Evolutionary conservation across 2,329 filamentous ascomycete species (phyloP), one percentile per base, ranked within the genome.

Genomic region (Sclerotinia glacialis): DNA sequence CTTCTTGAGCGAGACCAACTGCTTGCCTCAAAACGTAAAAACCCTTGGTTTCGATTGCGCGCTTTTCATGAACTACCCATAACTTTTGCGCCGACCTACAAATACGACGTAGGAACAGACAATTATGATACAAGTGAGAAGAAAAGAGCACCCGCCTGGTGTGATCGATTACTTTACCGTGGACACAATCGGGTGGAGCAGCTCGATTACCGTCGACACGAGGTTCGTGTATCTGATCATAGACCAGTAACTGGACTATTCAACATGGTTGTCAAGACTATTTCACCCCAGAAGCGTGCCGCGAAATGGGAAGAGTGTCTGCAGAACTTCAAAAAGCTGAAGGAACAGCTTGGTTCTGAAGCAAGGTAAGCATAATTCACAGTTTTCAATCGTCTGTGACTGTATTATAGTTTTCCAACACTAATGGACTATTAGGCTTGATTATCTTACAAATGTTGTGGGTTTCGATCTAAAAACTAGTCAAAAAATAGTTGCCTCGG

Each of bases 21-120:
- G 6, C 86, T 98, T 2, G 89, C 97, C 0, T 94, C 93, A 16
- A 87, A 91, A 66, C 90, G 93, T 62, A 91, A 92, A 72, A 97
- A 97, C 73, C 93, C 94, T 0, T 91, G 88, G 0, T 97, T 98
- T 80, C 86, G 91, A 37, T 84, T 99, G 6, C 88, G 93, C 26
- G 89, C 92, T 0, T 98, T 99, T 77, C 88, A 89, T n/a, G 95
- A 99, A 78, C 83, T 89, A 65, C 91, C 90, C 0, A 97, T 99
- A 74, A 89, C 87, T 0, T 99, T 99, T 76, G 89, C 92, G 9
- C 95, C 95, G 0, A 99, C 95, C 0, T 99, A 99, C 82, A 99
- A 99, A 77, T 99, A 99, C 77, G 95, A 99, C 73, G 92, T 98
- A 0, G 93, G 93, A 21, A 96, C 92, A 0, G 94, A 98, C 75